Percentiles rank a stretch among this genome's conserved stretches.
phyloP scores from a whole-genome alignment of 192 early-diverging fungal species.

The Gaertneriomyces sp. region DNA sequence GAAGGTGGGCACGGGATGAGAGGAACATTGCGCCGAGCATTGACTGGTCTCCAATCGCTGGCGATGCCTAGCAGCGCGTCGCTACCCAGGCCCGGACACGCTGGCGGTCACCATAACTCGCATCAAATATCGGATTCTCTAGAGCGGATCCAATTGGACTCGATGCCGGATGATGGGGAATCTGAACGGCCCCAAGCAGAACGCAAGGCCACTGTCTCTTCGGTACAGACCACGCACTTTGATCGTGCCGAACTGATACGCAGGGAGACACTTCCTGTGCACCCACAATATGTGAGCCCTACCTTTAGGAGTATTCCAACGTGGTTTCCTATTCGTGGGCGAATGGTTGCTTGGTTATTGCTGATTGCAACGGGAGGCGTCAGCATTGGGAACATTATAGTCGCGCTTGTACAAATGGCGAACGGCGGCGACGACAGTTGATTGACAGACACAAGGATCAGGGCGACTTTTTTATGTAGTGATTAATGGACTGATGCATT shows the following conservation, averaged over 20 bases:
- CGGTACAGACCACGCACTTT: not conserved
- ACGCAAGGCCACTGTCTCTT: not conserved
- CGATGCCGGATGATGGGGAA: not conserved
- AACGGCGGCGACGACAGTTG: no score
- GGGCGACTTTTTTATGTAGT: no score
- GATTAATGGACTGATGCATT: no score
- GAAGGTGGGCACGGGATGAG: conserved; percentile 8
- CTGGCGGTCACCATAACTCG: not conserved
- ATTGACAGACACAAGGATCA: no score
- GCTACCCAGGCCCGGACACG: not conserved
- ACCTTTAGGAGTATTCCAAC: conserved; percentile 42
- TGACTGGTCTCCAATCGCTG: not conserved
- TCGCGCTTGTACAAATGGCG: conserved; percentile 4
- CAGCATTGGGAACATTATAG: conserved; percentile 24
- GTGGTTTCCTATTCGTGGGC: conserved; percentile 38
- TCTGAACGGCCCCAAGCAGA: not conserved
- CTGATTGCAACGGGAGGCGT: conserved; percentile 25
- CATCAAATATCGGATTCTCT: not conserved
- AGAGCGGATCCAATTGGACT: not conserved
- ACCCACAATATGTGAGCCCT: conserved; percentile 40
- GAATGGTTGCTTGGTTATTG: conserved; percentile 30
- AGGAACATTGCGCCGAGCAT: conserved; percentile 13
- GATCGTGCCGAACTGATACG: conserved; percentile 23
- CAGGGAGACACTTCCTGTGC: conserved; percentile 33
- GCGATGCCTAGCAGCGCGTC: not conserved